A percentile compares a stretch with the other conserved stretches of the same genome.
phyloP scores from a whole-genome alignment of 2,329 filamentous ascomycete genomes.

The Metarhizium album region DNA sequence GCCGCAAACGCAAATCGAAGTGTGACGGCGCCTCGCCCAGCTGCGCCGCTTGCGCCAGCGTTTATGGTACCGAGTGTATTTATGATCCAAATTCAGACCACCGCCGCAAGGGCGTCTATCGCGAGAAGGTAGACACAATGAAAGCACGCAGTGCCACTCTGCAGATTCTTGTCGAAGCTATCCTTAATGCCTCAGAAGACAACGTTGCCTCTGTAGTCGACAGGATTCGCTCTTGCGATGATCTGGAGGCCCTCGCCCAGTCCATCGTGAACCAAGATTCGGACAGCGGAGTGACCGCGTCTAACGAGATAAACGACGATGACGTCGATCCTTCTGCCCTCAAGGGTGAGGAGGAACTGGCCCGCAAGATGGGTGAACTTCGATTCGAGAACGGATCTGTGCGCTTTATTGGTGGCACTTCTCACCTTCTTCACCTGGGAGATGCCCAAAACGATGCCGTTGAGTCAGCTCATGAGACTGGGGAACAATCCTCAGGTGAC shows the following conservation, averaged over 20 bases:
- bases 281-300: conserved; percentile 10
- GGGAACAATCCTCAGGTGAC: conserved; percentile 41
- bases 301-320: conserved; percentile 30
- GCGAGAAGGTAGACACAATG: conserved; percentile 80
- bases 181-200: conserved; percentile 83
- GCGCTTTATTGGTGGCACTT: conserved; percentile 88
- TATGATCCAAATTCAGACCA: conserved; percentile 97
- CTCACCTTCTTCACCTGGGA: conserved; percentile 76
- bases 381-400: conserved; percentile 78
- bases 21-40: conserved; percentile 87
- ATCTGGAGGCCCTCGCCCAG: conserved; percentile 45
- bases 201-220: conserved; percentile 73
- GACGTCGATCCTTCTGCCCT: conserved; percentile 28
- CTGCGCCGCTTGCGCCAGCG: conserved; percentile 90
- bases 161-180: conserved; percentile 85
- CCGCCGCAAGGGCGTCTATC: conserved; percentile 91
- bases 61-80: conserved; percentile 82
- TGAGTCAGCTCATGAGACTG: conserved; percentile 30
- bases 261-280: conserved; percentile 36
- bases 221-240: conserved; percentile 79
- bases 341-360: conserved; percentile 66
- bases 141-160: conserved; percentile 81
- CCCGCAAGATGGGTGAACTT: conserved; percentile 87
- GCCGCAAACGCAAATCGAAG: conserved; percentile 70
- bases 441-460: conserved; percentile 27